Evolutionary conservation across 345 rosid species (phyloP), one percentile per base, ranked within the genome.

Genomic region (Sonneratia caseolaris): DNA sequence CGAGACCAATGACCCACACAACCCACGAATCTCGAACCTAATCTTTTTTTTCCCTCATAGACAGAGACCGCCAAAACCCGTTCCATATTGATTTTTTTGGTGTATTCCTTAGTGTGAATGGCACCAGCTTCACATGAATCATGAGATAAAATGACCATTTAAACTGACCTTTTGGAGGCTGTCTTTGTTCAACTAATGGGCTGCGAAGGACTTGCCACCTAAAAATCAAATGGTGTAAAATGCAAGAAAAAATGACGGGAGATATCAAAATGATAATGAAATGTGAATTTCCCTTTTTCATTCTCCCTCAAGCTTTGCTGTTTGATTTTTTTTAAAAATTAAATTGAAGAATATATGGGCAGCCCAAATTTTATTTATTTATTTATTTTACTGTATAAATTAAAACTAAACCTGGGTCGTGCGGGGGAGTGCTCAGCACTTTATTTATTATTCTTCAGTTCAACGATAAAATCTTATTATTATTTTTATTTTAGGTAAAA

Each of bases 191-290:
- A 27, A 62, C 19, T 62, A 27, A 27, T 27, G 66, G 27, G 66
- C 37, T 62, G 37, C 66, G 13, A 62, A 32, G 66, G 66, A 62
- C 66, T 35, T 62, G 13, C 66, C 66, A 62, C 66, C 66, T 12
- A 59, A 6, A 7, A 7, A 59, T 24, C 24, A 59, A 59, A 21
- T 24, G 7, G 64, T 21, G 32, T 59, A 8, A 59, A 22, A 59
- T 59, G 32, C 32, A 59, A 59, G 64, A 24, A 24, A 59, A 59
- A 59, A 7, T 56, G 5, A 22, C n/a, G 8, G 5, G 3, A 18
- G 64, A 59, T 6, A 22, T 59, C 36, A 27, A 59, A 59, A n/a
- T 3, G 64, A 59, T 22, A 59, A 59, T 22, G 59, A 53, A 40
- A 40, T 4, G 9, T 40, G 43, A 8, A 40, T 4, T 8, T 40